Conservation (phyloP, 2,329 filamentous ascomycete species). For the Fusarium pseudograminearum region DNA sequence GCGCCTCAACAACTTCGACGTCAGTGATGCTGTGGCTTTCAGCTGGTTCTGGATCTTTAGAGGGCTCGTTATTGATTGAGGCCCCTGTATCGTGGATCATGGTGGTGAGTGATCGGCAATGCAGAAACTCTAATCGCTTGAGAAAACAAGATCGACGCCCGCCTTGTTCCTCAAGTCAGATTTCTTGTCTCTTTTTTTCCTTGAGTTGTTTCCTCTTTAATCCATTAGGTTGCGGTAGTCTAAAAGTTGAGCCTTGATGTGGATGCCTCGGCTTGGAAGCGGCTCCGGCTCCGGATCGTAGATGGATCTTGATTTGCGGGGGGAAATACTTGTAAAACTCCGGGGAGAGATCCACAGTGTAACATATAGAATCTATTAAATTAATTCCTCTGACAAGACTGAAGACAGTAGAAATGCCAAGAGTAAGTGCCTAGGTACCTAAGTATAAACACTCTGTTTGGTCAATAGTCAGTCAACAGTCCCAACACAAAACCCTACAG, state of each 20-base stretch:
- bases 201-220: background rate
- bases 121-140: constrained; percentile 20
- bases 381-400: no score
- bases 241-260: constrained; percentile 4
- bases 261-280: constrained; percentile 33
- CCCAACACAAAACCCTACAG: background rate
- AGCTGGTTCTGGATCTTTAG: constrained; percentile 9
- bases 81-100: constrained; percentile 36
- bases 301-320: constrained; percentile 38
- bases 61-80: constrained; percentile 26
- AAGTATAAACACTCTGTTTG: background rate
- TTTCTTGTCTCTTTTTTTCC: background rate
- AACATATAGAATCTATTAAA: background rate
- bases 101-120: constrained; percentile 28
- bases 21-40: constrained; percentile 43
- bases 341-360: background rate
- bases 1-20: constrained; percentile 46
- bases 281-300: constrained; percentile 37
- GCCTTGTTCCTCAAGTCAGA: constrained; percentile 15
- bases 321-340: constrained; percentile 29
- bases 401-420: background rate
- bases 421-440: no score
- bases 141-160: constrained; percentile 16
- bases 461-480: background rate
- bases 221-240: background rate